phyloP scores from a whole-genome alignment of 192 early-diverging fungal genomes.

The Kappamyces sp. region DNA sequence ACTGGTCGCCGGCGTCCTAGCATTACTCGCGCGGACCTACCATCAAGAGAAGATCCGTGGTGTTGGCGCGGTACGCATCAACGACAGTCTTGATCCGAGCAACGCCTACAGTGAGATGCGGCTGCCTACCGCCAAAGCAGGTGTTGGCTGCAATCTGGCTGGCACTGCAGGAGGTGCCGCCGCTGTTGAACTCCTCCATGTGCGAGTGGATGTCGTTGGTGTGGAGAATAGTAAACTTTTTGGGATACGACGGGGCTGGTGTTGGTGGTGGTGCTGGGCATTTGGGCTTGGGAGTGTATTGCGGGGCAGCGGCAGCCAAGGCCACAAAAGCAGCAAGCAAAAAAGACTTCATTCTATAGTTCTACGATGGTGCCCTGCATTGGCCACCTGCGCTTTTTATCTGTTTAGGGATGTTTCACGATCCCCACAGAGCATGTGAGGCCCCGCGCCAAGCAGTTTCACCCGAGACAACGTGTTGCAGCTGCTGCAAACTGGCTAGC shows the following conservation, averaged over 20 bases:
- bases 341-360: too few species aligned
- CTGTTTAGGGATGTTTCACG: too few species aligned
- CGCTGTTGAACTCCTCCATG: constrained; percentile 46
- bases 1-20: constrained; percentile 67
- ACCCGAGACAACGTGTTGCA: too few species aligned
- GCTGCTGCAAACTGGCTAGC: too few species aligned
- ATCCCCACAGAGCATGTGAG: too few species aligned
- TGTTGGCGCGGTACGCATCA: constrained; percentile 43
- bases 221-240: constrained; percentile 40
- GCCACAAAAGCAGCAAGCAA: too few species aligned
- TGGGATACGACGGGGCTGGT: constrained; percentile 6
- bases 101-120: constrained; percentile 38
- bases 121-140: constrained; percentile 20
- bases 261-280: constrained; percentile 10
- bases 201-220: constrained; percentile 50
- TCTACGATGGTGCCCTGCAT: too few species aligned
- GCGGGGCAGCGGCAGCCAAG: too few species aligned
- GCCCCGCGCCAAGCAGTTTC: too few species aligned
- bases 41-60: constrained; percentile 51
- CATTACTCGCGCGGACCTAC: too few species aligned
- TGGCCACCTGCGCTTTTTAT: too few species aligned
- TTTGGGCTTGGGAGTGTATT: too few species aligned
- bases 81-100: constrained; percentile 59
- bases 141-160: constrained; percentile 28
- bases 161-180: constrained; percentile 40